These are phyloP conservation scores for Plasmodium yoelii DNA, from an alignment of 169 alveolate species.

Conservation along the genomic window DNA sequence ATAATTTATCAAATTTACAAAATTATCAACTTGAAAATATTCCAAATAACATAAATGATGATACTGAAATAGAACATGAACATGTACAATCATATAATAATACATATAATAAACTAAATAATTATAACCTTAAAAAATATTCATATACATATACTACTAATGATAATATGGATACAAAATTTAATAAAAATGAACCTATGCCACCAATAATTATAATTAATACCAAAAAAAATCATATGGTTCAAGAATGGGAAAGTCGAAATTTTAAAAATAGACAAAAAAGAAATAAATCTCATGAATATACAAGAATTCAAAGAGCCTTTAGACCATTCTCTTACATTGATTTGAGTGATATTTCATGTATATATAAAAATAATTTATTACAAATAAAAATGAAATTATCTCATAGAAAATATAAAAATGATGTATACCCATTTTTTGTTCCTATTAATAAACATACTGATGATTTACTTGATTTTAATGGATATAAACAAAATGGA, in stretches of 20 bases:
- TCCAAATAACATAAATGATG: slow-evolving; percentile 62
- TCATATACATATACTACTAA: slow-evolving; percentile 56
- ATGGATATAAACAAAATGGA: slow-evolving; percentile 64
- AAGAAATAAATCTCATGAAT: slow-evolving; percentile 52
- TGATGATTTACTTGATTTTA: slow-evolving; percentile 43
- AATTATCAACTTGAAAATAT: slow-evolving; percentile 56
- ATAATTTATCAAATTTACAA: not conserved
- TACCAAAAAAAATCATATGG: slow-evolving; percentile 50
- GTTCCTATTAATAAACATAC: slow-evolving; percentile 52
- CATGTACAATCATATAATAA: slow-evolving; percentile 39
- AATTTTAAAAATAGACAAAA: slow-evolving; percentile 63
- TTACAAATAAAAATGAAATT: slow-evolving; percentile 69
- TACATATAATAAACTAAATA: slow-evolving; percentile 56
- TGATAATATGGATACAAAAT: slow-evolving; percentile 47
- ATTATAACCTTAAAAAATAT: slow-evolving; percentile 45
- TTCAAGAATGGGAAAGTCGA: slow-evolving; percentile 73
- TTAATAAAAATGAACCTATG: slow-evolving; percentile 66
- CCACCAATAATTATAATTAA: slow-evolving; percentile 65
- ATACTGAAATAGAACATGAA: slow-evolving; percentile 62
- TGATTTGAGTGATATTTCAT: slow-evolving; percentile 54
- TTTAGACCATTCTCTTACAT: slow-evolving; percentile 68
- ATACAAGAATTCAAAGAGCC: slow-evolving; percentile 69
- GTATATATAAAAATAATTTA: slow-evolving; percentile 62
- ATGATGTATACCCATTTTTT: slow-evolving; percentile 63
- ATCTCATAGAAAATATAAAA: slow-evolving; percentile 53